Evolutionary conservation across 2,329 filamentous ascomycete species (phyloP), one percentile per base, ranked within the genome.

Genomic region (Thielaviopsis ethacetica): DNA sequence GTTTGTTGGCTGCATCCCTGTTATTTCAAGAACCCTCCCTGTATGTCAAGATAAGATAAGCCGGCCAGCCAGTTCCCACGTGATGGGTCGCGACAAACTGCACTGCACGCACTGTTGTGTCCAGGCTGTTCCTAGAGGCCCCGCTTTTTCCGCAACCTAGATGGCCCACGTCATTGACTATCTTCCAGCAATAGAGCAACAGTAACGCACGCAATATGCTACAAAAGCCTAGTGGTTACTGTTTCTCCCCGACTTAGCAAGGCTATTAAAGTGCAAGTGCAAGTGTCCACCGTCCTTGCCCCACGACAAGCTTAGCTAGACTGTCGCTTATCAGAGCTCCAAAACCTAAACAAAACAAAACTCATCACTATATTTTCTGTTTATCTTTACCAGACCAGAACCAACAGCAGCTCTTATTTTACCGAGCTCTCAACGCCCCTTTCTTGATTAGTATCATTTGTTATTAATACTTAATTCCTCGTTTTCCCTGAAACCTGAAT

Each of bases 111-210:
- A 17, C 5, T n/a, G 15, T 49, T 49, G 44, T 49, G 44, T 49
- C 44, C 44, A 49, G 44, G 44, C n/a, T 49, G 44, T 49, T 49
- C 44, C 44, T 21, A 49, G 41, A 50, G 26, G 55, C 41, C 44
- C 55, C 26, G 26, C 22, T 51, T 51, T 57, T 57, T 41, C 55
- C 22, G 26, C 27, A 30, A 38, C 54, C 34, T 22, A 41, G 34
- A 41, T 30, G 9, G 26, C 44, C 55, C 41, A 57, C 55, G 55
- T 57, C 55, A 57, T 57, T 57, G 55, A 26, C 26, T 38, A 54
- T 34, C 26, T 53, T 53, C 10, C 52, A 34, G 34, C 21, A 5
- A 30, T 34, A 19, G 53, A 44, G 21, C 24, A 26, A n/a, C n/a
- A 5, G 10, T 22, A 10, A 12, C 21, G 17, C 49, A 12, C 49